Evolutionary conservation across 1,139 yeast species (phyloP), one percentile per base, ranked within the genome.

Genomic region (Zygosaccharomyces pseudobailii): DNA sequence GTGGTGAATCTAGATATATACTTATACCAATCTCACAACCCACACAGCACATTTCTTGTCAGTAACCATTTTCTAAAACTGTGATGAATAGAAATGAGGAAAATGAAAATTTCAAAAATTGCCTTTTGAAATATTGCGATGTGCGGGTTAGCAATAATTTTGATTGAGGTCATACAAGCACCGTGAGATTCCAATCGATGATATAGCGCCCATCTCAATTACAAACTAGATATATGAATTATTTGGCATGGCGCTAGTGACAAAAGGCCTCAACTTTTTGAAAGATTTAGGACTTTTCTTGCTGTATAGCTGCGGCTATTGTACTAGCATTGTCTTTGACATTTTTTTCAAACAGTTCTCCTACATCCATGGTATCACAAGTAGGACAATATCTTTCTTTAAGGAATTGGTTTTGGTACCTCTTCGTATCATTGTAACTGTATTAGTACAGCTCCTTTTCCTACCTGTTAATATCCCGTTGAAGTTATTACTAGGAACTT

Each of bases 391-490:
- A 33, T 7, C 20, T 24, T 20, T 22, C 4, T 36, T 30, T 9
- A 19, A 19, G 17, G 36, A 13, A 19, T 31, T 28, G 32, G 22
- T 32, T 20, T 44, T 55, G 46, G 43, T 49, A 9, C 65, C 65
- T 9, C 31, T 49, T 7, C 31, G 42, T 22, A 59, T 58, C 17
- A 42, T 55, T 27, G 23, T 53, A 3, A 47, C 57, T 27, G 53
- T 48, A 31, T 9, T 54, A 24, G n/a, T 49, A 7, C 54, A 49
- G 31, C 42, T 59, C 10, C 42, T 48, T 6, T 41, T 56, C 6
- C 36, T 60, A 10, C 64, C 64, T 4, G 36, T 59, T 6, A 59
- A 60, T 46, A 43, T 57, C 6, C 60, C 61, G 5, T 45, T 59
- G 33, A 40, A 42, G 8, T 25, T 58, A 4, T 36, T 59, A 10